phyloP scores from a whole-genome alignment of 2,329 filamentous ascomycete genomes.

The Calonectria pauciramosa region DNA sequence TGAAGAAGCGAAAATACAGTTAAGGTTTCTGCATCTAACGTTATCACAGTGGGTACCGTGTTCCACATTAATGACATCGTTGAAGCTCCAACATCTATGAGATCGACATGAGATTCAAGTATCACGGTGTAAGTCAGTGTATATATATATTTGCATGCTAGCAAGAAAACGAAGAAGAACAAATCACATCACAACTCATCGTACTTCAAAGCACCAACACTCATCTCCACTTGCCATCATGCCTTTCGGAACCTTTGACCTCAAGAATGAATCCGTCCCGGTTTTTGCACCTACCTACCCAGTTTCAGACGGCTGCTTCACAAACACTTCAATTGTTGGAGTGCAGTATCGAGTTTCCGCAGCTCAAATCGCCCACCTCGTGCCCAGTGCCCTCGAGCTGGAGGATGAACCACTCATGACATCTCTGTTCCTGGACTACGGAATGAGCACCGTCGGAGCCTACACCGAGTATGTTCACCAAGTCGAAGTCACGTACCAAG shows the following conservation, averaged over 20 bases:
- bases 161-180: no score
- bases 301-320: slow-evolving; percentile 10
- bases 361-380: slow-evolving; percentile 18
- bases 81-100: no score
- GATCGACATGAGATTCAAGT: no score
- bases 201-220: neutral
- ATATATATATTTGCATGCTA: no score
- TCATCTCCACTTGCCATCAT: neutral
- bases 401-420: slow-evolving; percentile 27
- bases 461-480: slow-evolving; percentile 27
- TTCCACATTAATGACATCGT: no score
- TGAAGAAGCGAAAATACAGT: no score
- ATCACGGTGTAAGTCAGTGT: no score
- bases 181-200: neutral
- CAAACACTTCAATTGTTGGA: slow-evolving; percentile 19
- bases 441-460: slow-evolving; percentile 15
- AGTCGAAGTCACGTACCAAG: slow-evolving; percentile 26
- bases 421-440: slow-evolving; percentile 20
- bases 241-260: slow-evolving; percentile 22
- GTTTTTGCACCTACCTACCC: slow-evolving; percentile 25
- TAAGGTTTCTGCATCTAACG: neutral
- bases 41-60: neutral
- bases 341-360: slow-evolving; percentile 27
- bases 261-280: slow-evolving; percentile 21
- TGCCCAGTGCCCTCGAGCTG: slow-evolving; percentile 21